Evolutionary conservation across 345 rosid species (phyloP).

Genomic region (Moringa oleifera): DNA sequence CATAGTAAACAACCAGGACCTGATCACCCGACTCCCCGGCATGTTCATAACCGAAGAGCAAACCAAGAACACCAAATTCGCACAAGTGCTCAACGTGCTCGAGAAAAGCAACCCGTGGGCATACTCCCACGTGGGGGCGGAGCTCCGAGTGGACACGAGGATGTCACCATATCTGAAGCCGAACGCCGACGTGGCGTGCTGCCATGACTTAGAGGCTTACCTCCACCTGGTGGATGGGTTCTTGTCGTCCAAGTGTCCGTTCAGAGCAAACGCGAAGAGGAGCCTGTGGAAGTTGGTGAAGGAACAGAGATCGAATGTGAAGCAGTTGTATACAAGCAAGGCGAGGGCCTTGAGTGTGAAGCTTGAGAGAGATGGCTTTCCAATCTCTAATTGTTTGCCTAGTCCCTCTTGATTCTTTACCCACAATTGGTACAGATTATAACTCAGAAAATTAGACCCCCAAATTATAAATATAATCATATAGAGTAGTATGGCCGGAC

Average conservation of each 20-base stretch:
- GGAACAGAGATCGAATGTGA: slow-evolving; percentile 75
- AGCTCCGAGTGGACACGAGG: slow-evolving; percentile 55
- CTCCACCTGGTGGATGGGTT: slow-evolving; percentile 86
- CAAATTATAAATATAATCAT: no score
- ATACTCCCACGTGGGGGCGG: slow-evolving; percentile 64
- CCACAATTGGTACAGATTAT: no score
- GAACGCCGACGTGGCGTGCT: slow-evolving; percentile 66
- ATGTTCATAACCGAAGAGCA: slow-evolving; percentile 27
- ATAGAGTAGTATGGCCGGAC: no score
- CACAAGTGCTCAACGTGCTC: slow-evolving; percentile 23
- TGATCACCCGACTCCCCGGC: slow-evolving; percentile 81
- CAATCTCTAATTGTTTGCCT: slow-evolving; percentile 38
- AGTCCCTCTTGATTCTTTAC: slow-evolving; percentile 47
- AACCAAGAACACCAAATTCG: slow-evolving; percentile 26
- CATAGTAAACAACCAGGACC: slow-evolving; percentile 76
- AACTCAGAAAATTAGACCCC: no score
- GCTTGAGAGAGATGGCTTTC: slow-evolving; percentile 29
- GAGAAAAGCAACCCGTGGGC: slow-evolving; percentile 49
- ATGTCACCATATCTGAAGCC: slow-evolving; percentile 70
- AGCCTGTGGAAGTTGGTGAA: slow-evolving; percentile 65
- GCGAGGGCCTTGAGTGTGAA: slow-evolving; percentile 46
- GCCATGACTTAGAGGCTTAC: slow-evolving; percentile 82
- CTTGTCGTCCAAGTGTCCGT: slow-evolving; percentile 67
- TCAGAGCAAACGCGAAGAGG: slow-evolving; percentile 84
- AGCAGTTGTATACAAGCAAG: slow-evolving; percentile 69